These are phyloP conservation scores for Blastomyces gilchristii DNA, from an alignment of 2,329 filamentous ascomycete species.

Conservation along the genomic window DNA sequence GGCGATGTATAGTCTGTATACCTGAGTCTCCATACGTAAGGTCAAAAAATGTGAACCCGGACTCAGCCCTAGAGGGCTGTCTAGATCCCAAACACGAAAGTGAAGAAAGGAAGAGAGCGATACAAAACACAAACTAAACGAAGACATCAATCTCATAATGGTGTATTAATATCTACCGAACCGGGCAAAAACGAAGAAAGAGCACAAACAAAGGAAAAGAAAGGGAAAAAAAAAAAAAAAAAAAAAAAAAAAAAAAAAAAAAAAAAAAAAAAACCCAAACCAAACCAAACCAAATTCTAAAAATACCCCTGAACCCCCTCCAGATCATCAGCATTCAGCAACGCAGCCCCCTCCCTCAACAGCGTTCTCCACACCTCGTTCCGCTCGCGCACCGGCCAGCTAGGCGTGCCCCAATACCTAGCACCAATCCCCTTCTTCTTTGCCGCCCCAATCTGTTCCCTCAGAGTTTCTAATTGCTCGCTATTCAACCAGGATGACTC, in stretches of 20 bases:
- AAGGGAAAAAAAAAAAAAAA: background rate
- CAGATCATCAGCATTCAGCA: conserved; percentile 57
- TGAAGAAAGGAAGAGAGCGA: background rate
- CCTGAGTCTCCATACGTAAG: no score
- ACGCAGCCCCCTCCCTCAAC: conserved; percentile 47
- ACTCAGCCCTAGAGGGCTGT: background rate
- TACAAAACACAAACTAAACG: background rate
- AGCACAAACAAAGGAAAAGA: background rate
- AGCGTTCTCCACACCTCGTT: conserved; percentile 50
- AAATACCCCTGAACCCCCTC: conserved; percentile 31
- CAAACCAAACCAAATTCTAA: conserved; percentile 5
- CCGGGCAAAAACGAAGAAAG: background rate
- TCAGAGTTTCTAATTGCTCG: conserved; percentile 41
- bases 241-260: no score
- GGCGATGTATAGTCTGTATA: background rate
- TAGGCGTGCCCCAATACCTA: conserved; percentile 54
- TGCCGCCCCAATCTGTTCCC: conserved; percentile 44
- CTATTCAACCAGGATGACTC: conserved; percentile 22
- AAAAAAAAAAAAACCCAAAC: no score
- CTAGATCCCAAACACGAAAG: background rate
- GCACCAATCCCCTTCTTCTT: conserved; percentile 48
- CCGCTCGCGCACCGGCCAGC: conserved; percentile 48
- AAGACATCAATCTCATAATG: background rate
- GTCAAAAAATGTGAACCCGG: background rate
- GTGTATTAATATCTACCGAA: background rate